Percentiles rank a stretch among this genome's conserved stretches.
These are phyloP conservation scores for Nannochloris sp. DNA, from an alignment of 139 green algal genomes.

Conservation along the genomic window DNA sequence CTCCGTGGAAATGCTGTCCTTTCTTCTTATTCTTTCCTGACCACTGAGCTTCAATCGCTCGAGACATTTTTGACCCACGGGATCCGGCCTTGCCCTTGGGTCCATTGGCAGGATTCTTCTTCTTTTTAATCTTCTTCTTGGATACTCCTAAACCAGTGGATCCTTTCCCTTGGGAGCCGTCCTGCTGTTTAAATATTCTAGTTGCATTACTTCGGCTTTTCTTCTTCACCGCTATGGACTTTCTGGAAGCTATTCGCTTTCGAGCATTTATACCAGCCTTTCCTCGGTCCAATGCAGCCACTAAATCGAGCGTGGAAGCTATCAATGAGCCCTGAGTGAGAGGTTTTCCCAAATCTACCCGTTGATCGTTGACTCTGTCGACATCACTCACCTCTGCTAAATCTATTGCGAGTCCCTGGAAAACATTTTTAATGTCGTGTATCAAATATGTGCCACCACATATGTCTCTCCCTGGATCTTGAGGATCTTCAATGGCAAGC, in stretches of 20 bases:
- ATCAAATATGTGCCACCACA: conserved; percentile 35
- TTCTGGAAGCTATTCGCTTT: neutral
- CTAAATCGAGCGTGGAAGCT: conserved; percentile 10
- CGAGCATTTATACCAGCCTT: no score
- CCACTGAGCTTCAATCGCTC: conserved; percentile 6
- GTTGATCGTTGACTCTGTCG: conserved; percentile 13
- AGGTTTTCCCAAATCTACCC: neutral
- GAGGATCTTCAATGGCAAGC: conserved; percentile 49
- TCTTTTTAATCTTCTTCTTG: neutral
- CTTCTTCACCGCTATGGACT: neutral
- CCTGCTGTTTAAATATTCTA: neutral
- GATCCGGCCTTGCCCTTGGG: no score
- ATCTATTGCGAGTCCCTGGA: conserved; percentile 14
- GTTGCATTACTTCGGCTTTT: neutral
- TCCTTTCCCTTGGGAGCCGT: neutral
- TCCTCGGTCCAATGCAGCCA: conserved; percentile 17
- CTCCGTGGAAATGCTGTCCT: neutral
- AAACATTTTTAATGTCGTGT: conserved; percentile 11
- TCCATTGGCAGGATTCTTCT: neutral
- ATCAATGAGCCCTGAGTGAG: conserved; percentile 5
- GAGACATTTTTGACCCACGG: neutral
- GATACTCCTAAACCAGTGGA: neutral
- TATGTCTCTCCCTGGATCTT: conserved; percentile 46
- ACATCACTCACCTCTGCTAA: conserved; percentile 29
- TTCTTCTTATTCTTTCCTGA: neutral